Evolutionary conservation across 805 yeast genomes (phyloP), one percentile per base, ranked within the genome.

Genomic region (Zygosaccharomyces bisporus): DNA sequence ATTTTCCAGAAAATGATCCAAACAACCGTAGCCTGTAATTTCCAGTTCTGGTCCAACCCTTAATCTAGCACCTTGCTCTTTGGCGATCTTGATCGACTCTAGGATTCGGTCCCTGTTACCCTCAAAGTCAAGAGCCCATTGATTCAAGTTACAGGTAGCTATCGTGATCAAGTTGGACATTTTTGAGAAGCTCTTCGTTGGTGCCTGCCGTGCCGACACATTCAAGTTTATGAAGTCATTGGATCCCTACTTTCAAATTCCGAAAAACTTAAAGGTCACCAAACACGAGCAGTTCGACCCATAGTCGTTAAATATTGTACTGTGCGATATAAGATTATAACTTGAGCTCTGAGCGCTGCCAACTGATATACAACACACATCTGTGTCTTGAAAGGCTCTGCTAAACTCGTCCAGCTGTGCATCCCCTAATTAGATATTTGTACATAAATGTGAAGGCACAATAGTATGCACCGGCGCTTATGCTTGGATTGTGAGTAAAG

Each of bases 51-150:
- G 99, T 2, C 99, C 99, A 14, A 95, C 96, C 60, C 99, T 75
- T 41, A 95, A 74, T 14, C 73, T 70, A 0, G 99, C 95, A 12
- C 87, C 86, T 48, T 69, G 74, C 21, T 67, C 64, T 58, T 90
- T 93, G 43, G 99, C 96, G 41, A 76, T 72, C 17, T 60, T 62
- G 57, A 93, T 91, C 44, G 95, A 83, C 58, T 83, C 83, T 18
- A 93, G 57, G 51, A 93, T 91, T 45, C 99, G 74, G 60, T 90
- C 96, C 43, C 96, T 75, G 66, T 93, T 93, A 4, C 99, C 99
- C 64, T 91, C 98, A 64, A 88, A 93, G 64, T 93, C 99, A 43
- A 93, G 73, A 0, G 99, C 96, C 99, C 99, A 93, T 75, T 93
- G 99, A 69, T 93, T 93, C 52, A 93, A 74, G 57, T 90, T 88